Percentiles rank a stretch among this genome's conserved stretches.
phyloP scores from a whole-genome alignment of 805 yeast genomes.

The Pichia phayaonensis region DNA sequence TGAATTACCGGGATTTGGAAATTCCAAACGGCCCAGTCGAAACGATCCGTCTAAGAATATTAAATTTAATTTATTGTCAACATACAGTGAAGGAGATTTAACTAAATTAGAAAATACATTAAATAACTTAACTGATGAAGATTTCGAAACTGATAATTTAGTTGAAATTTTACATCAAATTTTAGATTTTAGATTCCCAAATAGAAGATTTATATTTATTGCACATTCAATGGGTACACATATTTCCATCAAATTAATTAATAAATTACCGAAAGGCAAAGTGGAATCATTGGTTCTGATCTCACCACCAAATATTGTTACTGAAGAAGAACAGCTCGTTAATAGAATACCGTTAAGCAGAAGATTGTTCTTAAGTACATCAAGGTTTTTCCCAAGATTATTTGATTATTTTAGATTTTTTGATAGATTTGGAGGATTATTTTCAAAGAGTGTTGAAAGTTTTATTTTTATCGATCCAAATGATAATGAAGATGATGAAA shows the following conservation, averaged over 20 bases:
- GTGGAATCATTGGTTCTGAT: slow-evolving; percentile 43
- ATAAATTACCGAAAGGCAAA: slow-evolving; percentile 29
- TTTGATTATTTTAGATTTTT: slow-evolving; percentile 48
- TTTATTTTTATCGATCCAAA: slow-evolving; percentile 34
- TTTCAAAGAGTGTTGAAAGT: slow-evolving; percentile 51
- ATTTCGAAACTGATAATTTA: slow-evolving; percentile 35
- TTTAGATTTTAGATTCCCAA: slow-evolving; percentile 32
- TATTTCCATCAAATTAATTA: slow-evolving; percentile 34
- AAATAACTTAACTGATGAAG: slow-evolving; percentile 30
- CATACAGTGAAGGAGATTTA: slow-evolving; percentile 16
- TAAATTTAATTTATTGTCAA: slow-evolving; percentile 18
- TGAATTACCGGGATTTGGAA: slow-evolving; percentile 89
- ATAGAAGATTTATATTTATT: slow-evolving; percentile 37
- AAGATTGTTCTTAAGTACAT: slow-evolving; percentile 23
- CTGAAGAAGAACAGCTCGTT: background rate
- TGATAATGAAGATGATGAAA: slow-evolving; percentile 14
- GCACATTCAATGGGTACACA: slow-evolving; percentile 57
- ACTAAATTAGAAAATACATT: slow-evolving; percentile 23
- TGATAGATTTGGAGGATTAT: slow-evolving; percentile 58
- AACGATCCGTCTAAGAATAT: background rate
- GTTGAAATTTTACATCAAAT: slow-evolving; percentile 34
- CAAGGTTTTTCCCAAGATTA: slow-evolving; percentile 34
- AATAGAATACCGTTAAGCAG: slow-evolving; percentile 14
- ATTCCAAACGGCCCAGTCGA: slow-evolving; percentile 27
- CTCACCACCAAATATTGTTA: slow-evolving; percentile 35